Base-by-base conservation (phyloP, 2,329 filamentous ascomycete species). In the Trichophyton equinum region DNA sequence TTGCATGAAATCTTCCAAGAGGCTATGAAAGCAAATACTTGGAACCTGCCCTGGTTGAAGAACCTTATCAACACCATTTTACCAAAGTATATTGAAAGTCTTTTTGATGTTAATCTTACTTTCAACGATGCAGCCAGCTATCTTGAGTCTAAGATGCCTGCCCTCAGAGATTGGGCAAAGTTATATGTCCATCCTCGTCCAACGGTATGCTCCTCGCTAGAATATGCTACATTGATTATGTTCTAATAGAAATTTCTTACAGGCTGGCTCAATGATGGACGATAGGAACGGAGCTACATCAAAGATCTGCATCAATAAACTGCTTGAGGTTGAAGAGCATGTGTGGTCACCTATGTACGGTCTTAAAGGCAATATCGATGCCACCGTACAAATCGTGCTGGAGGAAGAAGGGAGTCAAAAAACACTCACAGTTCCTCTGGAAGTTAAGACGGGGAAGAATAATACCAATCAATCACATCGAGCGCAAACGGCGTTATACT, bases 281-380 rank as follows among this genome's bases (percentile, higher is more conserved):
- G 90, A 91, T 65, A 83, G 88, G 55, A 87, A 91, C 69, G 87
- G 87, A 46, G 83, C 87, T 59, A 87, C 85, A 65, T 83, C 87
- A 9, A 86, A 81, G 61, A 86, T 97, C 81, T 91, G 88, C 66
- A 85, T 99, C 66, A 95, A 86, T 68, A 99, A 97, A 71, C 79
- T 99, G 30, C 85, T 99, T 13, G 94, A 97, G 70, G 89, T 99
- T 8, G 94, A 99, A 72, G 94, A 99, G 73, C 94, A 97, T 70
- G 85, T 99, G 30, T 99, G 94, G 94, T 97, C 92, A 5, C 94
- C 94, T 0, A 92, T 91, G 84, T 99, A 95, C 71, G 94, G 94
- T 0, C 79, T 99, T 15, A 99, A 99, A 73, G 94, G 94, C 33
- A 99, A 97, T 67, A 94, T 99, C 62, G 94, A 99, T 75, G 94